Evolutionary conservation across 257 asterid species (phyloP).

Genomic region (Solanum piurae): DNA sequence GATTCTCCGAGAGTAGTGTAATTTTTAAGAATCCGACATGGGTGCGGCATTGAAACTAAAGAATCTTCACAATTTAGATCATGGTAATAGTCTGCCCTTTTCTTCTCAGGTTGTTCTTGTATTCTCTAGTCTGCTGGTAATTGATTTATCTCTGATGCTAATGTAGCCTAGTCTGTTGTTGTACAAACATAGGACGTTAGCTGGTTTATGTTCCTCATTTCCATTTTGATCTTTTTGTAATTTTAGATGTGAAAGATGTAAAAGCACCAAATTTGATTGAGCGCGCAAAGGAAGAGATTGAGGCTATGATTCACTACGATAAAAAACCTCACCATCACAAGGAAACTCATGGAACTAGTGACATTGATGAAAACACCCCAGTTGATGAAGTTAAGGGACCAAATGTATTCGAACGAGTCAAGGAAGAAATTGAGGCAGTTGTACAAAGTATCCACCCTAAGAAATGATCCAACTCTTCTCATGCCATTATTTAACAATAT

Average conservation of each 20-base stretch:
- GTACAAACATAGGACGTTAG: neutral
- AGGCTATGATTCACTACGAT: slow-evolving; percentile 10
- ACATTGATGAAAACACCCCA: slow-evolving; percentile 52
- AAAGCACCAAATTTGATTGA: slow-evolving; percentile 21
- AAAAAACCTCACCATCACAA: slow-evolving; percentile 34
- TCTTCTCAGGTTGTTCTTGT: neutral
- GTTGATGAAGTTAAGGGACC: slow-evolving; percentile 74
- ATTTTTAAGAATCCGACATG: neutral
- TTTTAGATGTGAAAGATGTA: slow-evolving; percentile 18
- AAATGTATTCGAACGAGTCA: slow-evolving; percentile 46
- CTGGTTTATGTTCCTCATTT: neutral
- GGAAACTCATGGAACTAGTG: slow-evolving; percentile 83
- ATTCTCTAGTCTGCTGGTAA: neutral
- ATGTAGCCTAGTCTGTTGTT: neutral
- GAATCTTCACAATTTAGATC: neutral
- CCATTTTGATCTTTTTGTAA: neutral
- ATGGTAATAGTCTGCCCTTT: neutral
- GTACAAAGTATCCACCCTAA: slow-evolving; percentile 43
- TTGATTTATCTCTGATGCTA: neutral
- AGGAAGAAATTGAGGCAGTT: slow-evolving; percentile 88
- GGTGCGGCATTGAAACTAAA: neutral
- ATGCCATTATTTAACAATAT: neutral
- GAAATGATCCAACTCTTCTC: slow-evolving; percentile 21
- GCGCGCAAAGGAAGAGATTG: slow-evolving; percentile 26
- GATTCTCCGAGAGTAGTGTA: neutral